phyloP scores from a whole-genome alignment of 2,329 filamentous ascomycete genomes.

The Talaromyces verruculosus region DNA sequence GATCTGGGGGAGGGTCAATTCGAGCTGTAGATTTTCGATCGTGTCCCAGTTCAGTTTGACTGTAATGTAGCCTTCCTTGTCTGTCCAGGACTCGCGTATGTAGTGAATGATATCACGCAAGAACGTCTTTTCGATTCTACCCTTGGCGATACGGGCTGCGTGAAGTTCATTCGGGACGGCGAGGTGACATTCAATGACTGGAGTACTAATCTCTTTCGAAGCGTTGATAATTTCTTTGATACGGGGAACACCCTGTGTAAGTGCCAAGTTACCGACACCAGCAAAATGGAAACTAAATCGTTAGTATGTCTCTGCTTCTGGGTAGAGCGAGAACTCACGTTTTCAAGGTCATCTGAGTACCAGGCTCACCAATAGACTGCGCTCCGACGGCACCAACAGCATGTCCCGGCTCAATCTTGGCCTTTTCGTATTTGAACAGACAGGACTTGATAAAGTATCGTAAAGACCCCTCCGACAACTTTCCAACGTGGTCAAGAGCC shows the following conservation, averaged over 20 bases:
- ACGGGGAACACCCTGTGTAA: slow-evolving; percentile 97
- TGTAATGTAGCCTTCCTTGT: slow-evolving; percentile 70
- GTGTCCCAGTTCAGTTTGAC: slow-evolving; percentile 79
- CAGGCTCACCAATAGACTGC: slow-evolving; percentile 96
- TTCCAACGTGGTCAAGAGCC: slow-evolving; percentile 69
- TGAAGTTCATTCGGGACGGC: slow-evolving; percentile 65
- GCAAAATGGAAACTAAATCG: slow-evolving; percentile 70
- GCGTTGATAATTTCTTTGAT: slow-evolving; percentile 99
- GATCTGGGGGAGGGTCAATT: slow-evolving; percentile 73
- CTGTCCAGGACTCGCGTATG: slow-evolving; percentile 87
- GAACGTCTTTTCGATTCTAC: slow-evolving; percentile 91
- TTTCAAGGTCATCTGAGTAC: slow-evolving; percentile 98
- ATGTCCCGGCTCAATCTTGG: slow-evolving; percentile 89
- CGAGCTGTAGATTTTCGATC: slow-evolving; percentile 77
- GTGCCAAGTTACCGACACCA: slow-evolving; percentile 98
- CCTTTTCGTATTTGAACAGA: slow-evolving; percentile 84
- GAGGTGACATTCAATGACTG: slow-evolving; percentile 84
- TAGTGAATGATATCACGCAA: slow-evolving; percentile 76
- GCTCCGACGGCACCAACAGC: slow-evolving; percentile 95
- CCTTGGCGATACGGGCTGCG: slow-evolving; percentile 89
- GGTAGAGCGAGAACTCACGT: slow-evolving; percentile 61
- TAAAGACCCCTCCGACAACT: slow-evolving; percentile 75
- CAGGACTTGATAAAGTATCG: slow-evolving; percentile 76
- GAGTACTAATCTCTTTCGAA: slow-evolving; percentile 88
- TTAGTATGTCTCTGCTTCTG: not conserved